Evolutionary conservation across 2,329 filamentous ascomycete genomes (phyloP).

Genomic region (Diplodia scrobiculata): DNA sequence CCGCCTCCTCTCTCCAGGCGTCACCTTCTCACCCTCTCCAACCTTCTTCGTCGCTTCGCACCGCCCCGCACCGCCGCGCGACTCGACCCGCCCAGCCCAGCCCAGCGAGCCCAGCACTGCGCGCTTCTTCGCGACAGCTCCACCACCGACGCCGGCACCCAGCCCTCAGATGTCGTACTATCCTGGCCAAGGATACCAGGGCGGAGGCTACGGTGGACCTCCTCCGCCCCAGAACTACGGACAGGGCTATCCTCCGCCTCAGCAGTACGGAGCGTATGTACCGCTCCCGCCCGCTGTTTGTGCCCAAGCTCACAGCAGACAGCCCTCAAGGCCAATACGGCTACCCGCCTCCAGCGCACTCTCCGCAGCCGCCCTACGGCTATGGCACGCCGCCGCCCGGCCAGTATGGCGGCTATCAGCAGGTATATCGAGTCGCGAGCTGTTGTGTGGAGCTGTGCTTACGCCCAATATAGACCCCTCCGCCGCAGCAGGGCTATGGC

Average conservation of each 20-base stretch:
- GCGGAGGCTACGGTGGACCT: conserved; percentile 43
- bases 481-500: conserved; percentile 37
- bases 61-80: background rate
- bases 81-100: background rate
- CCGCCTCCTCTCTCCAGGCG: background rate
- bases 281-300: background rate
- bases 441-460: conserved; percentile 40
- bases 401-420: conserved; percentile 48
- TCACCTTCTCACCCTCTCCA: background rate
- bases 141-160: background rate
- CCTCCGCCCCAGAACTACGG: conserved; percentile 41
- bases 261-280: conserved; percentile 30
- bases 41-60: background rate
- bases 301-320: conserved; percentile 22
- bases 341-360: conserved; percentile 39
- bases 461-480: conserved; percentile 37
- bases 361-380: conserved; percentile 46
- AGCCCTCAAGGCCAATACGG: conserved; percentile 44
- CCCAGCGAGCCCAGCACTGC: background rate
- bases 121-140: background rate
- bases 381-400: conserved; percentile 49
- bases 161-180: conserved; percentile 46
- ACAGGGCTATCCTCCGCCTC: conserved; percentile 32
- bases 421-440: conserved; percentile 36
- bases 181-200: conserved; percentile 48